Evolutionary conservation across 2,329 filamentous ascomycete species (phyloP).

Genomic region (Tolypocladium ovalisporum): DNA sequence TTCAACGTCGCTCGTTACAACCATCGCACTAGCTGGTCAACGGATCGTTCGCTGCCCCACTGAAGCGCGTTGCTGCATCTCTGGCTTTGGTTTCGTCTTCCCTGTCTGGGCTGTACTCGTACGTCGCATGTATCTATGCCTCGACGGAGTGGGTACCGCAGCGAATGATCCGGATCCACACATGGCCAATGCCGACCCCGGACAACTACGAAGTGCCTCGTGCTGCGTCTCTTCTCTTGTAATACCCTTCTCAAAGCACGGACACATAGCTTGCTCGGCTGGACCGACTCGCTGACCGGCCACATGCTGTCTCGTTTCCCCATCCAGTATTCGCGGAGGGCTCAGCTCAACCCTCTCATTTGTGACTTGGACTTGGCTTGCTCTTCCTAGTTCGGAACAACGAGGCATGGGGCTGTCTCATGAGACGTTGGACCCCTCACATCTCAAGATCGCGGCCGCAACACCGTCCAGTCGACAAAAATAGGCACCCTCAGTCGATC

Average conservation of each 20-base stretch:
- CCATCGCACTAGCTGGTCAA: not conserved
- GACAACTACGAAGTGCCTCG: not conserved
- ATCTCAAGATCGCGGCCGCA: slow-evolving; percentile 2
- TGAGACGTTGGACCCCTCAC: slow-evolving; percentile 8
- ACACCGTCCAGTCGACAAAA: not conserved
- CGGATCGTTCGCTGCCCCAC: not conserved
- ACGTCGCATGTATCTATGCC: not conserved
- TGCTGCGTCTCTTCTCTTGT: not conserved
- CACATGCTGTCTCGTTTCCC: not conserved
- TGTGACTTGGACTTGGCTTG: not conserved
- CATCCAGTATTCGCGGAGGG: not conserved
- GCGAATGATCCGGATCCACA: not conserved
- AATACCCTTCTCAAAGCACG: not conserved
- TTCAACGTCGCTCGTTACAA: slow-evolving; percentile 2
- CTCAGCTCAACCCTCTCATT: slow-evolving; percentile 5
- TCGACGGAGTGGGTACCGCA: not conserved
- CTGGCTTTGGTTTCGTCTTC: not conserved
- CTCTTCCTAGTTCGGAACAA: slow-evolving; percentile 4
- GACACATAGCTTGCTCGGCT: not conserved
- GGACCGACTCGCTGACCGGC: not conserved
- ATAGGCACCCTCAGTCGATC: not conserved
- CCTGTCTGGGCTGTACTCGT: not conserved
- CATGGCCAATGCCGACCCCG: not conserved
- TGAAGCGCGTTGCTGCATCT: not conserved
- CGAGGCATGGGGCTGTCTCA: slow-evolving; percentile 9